Percentiles rank a stretch among this genome's conserved stretches.
Conservation (phyloP, 129 eudicot genomes). For the Centella asiatica region DNA sequence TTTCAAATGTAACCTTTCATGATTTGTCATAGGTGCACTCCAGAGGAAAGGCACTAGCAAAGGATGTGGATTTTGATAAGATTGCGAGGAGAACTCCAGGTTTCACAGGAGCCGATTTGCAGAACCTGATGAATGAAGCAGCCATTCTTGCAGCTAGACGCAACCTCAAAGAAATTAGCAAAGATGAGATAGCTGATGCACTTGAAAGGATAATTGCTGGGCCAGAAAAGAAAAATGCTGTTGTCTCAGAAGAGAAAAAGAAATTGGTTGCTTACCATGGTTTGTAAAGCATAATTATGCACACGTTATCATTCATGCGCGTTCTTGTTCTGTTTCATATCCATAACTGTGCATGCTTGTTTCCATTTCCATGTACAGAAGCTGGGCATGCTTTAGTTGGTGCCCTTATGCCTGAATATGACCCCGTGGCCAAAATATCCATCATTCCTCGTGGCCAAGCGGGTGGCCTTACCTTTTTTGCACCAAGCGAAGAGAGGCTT, state of each 20-base stretch:
- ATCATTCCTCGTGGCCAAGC: conserved; percentile 99
- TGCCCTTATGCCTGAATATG: conserved; percentile 97
- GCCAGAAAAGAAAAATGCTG: conserved; percentile 95
- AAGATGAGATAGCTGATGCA: conserved; percentile 94
- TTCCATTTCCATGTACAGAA: conserved; percentile 46
- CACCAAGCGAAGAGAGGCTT: conserved; percentile 95
- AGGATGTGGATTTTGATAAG: conserved; percentile 91
- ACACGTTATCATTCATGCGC: background rate
- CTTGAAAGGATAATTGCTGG: conserved; percentile 94
- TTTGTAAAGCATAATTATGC: conserved; percentile 13
- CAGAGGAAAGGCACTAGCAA: conserved; percentile 90
- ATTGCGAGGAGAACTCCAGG: conserved; percentile 91
- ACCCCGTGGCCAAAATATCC: conserved; percentile 94
- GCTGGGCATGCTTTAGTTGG: conserved; percentile 99
- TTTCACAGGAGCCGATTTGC: conserved; percentile 92
- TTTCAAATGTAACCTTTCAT: background rate
- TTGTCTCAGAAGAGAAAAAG: conserved; percentile 95
- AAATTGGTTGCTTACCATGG: conserved; percentile 94
- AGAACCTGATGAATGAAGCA: conserved; percentile 95
- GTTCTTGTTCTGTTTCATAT: background rate
- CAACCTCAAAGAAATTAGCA: conserved; percentile 96
- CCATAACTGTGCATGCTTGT: background rate
- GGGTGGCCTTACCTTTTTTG: conserved; percentile 95
- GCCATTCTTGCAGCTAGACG: conserved; percentile 98
- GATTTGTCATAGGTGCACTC: conserved; percentile 66